phyloP scores from a whole-genome alignment of 805 yeast species.

The Suhomyces faveliae region DNA sequence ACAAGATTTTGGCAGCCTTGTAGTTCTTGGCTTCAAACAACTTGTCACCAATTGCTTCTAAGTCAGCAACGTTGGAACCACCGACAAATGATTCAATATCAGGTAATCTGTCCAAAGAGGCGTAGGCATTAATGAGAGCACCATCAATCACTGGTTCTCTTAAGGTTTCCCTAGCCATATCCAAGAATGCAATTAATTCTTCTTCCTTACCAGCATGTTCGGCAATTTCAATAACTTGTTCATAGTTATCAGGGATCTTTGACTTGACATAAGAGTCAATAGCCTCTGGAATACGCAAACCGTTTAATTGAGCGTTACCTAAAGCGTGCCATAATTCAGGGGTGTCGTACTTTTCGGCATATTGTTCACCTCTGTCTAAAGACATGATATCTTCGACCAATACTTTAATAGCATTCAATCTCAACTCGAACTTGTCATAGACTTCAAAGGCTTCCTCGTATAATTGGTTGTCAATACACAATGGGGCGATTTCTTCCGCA shows the following conservation, averaged over 20 bases:
- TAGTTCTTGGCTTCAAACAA: constrained; percentile 78
- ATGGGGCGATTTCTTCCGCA: constrained; percentile 89
- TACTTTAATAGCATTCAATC: constrained; percentile 80
- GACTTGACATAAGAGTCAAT: constrained; percentile 90
- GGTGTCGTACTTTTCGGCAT: constrained; percentile 84
- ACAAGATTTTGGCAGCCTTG: constrained; percentile 89
- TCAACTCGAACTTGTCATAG: constrained; percentile 78
- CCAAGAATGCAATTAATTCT: constrained; percentile 80
- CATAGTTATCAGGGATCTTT: constrained; percentile 84
- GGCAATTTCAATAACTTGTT: constrained; percentile 87
- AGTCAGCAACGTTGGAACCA: constrained; percentile 89
- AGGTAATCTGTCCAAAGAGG: constrained; percentile 66
- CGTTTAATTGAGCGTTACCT: constrained; percentile 94
- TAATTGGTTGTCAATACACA: constrained; percentile 84
- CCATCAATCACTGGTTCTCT: constrained; percentile 94
- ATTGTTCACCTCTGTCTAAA: constrained; percentile 89
- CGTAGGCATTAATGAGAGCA: constrained; percentile 83
- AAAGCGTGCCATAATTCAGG: constrained; percentile 92
- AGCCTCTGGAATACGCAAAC: constrained; percentile 87
- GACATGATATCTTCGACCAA: constrained; percentile 91
- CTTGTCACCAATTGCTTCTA: constrained; percentile 89
- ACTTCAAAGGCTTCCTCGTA: constrained; percentile 94
- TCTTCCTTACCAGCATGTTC: constrained; percentile 96
- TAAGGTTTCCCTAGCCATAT: constrained; percentile 87
- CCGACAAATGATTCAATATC: constrained; percentile 85